These are phyloP conservation scores for Aschersonia sp. DNA, from an alignment of 2,329 filamentous ascomycete genomes.

Conservation along the genomic window DNA sequence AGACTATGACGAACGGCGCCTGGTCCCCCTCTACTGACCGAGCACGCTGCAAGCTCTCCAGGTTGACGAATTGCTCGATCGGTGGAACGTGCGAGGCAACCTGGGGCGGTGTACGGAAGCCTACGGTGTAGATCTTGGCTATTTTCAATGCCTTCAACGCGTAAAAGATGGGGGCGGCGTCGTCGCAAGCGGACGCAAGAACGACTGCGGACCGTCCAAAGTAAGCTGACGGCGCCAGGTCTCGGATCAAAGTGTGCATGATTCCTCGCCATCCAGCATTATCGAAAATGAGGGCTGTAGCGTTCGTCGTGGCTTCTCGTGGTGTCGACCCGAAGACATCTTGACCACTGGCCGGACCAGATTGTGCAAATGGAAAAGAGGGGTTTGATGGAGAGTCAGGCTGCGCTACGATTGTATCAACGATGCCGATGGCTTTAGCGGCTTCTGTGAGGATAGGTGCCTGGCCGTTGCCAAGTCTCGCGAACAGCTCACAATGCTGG, in stretches of 20 bases:
- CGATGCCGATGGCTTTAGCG: slow-evolving; percentile 61
- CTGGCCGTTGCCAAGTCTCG: slow-evolving; percentile 30
- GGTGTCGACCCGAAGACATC: too few species aligned
- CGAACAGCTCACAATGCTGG: slow-evolving; percentile 36
- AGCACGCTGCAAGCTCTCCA: slow-evolving; percentile 45
- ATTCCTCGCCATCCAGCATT: slow-evolving; percentile 82
- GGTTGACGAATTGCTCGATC: slow-evolving; percentile 66
- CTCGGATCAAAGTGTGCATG: slow-evolving; percentile 62
- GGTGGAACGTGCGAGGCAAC: slow-evolving; percentile 49
- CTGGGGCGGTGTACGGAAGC: slow-evolving; percentile 51
- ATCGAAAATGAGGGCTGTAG: slow-evolving; percentile 53
- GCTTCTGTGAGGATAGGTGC: slow-evolving; percentile 56
- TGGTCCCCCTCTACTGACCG: slow-evolving; percentile 32
- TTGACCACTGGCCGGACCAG: slow-evolving; percentile 24
- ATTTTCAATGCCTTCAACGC: slow-evolving; percentile 63
- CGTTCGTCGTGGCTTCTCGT: slow-evolving; percentile 25
- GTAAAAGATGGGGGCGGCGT: slow-evolving; percentile 66
- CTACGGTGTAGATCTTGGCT: slow-evolving; percentile 70
- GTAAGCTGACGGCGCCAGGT: slow-evolving; percentile 73
- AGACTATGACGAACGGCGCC: slow-evolving; percentile 69
- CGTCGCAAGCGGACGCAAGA: slow-evolving; percentile 55
- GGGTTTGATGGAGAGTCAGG: slow-evolving; percentile 26
- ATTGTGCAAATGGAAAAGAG: slow-evolving; percentile 29
- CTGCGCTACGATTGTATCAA: slow-evolving; percentile 66
- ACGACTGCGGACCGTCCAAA: slow-evolving; percentile 61